These are phyloP conservation scores for Cochlearia excelsa DNA, from an alignment of 345 rosid species.

Conservation along the genomic window DNA sequence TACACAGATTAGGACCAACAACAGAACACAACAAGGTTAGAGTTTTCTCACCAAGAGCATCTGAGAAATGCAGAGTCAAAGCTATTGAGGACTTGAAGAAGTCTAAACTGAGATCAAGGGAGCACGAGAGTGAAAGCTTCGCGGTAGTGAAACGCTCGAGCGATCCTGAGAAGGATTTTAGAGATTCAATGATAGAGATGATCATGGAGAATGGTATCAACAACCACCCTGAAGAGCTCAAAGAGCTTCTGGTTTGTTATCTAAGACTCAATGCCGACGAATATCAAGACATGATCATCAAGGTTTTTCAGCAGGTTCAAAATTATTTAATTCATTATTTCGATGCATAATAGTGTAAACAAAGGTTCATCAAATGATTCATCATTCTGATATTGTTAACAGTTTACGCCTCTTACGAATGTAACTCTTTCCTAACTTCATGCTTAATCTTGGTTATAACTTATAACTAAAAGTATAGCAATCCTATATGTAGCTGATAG, in stretches of 20 bases:
- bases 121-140: conserved; percentile 41
- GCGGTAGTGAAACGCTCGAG: conserved; percentile 66
- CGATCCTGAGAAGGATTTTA: conserved; percentile 60
- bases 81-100: background rate
- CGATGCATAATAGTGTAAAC: conserved; percentile 25
- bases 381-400: conserved; percentile 8
- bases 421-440: conserved; percentile 7
- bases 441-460: conserved; percentile 4
- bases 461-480: background rate
- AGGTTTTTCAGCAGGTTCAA: no score
- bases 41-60: background rate
- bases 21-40: background rate
- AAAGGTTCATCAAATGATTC: conserved; percentile 10
- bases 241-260: conserved; percentile 78
- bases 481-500: background rate
- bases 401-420: conserved; percentile 4
- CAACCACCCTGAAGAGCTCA: conserved; percentile 53
- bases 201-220: conserved; percentile 53
- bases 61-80: background rate
- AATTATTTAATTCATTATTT: background rate
- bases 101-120: background rate
- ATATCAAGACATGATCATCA: no score
- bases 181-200: conserved; percentile 67
- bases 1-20: background rate
- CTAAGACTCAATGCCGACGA: conserved; percentile 49